Evolutionary conservation across 495 filamentous ascomycete genomes (phyloP).

Genomic region (Hyphodiscus hymeniophilus): DNA sequence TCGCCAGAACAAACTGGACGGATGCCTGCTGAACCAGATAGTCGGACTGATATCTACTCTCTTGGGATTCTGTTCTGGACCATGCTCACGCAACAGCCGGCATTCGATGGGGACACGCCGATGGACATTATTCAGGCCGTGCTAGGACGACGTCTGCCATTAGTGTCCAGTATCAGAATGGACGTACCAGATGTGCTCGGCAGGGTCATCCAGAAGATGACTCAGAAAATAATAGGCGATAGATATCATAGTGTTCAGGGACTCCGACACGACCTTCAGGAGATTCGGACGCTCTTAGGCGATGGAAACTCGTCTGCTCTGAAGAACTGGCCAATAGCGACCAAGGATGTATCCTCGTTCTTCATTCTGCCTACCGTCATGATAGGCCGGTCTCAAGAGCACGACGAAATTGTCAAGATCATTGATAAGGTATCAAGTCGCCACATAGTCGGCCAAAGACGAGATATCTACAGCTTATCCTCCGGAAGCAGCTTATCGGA

Average conservation of each 20-base stretch:
- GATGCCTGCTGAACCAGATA: conserved; percentile 82
- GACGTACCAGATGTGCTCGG: conserved; percentile 77
- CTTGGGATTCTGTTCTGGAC: conserved; percentile 82
- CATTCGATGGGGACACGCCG: conserved; percentile 69
- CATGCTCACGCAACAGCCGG: conserved; percentile 66
- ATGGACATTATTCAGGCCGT: conserved; percentile 87
- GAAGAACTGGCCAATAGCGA: conserved; percentile 60
- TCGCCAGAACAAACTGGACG: conserved; percentile 88
- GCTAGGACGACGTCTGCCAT: conserved; percentile 63
- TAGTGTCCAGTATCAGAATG: conserved; percentile 61
- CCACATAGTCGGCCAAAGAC: conserved; percentile 40
- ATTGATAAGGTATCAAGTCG: conserved; percentile 62
- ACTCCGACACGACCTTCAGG: conserved; percentile 64
- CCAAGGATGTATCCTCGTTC: conserved; percentile 29
- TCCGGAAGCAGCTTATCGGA: conserved; percentile 48
- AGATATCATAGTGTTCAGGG: conserved; percentile 80
- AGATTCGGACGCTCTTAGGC: conserved; percentile 60
- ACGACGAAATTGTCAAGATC: conserved; percentile 55
- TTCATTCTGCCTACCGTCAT: conserved; percentile 38
- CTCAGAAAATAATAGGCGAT: conserved; percentile 72
- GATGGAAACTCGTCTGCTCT: conserved; percentile 65
- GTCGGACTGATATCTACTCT: conserved; percentile 83
- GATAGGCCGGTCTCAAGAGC: conserved; percentile 70
- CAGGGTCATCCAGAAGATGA: conserved; percentile 81
- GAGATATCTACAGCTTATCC: conserved; percentile 39